phyloP scores from a whole-genome alignment of 345 rosid species.

The Populus euphratica region DNA sequence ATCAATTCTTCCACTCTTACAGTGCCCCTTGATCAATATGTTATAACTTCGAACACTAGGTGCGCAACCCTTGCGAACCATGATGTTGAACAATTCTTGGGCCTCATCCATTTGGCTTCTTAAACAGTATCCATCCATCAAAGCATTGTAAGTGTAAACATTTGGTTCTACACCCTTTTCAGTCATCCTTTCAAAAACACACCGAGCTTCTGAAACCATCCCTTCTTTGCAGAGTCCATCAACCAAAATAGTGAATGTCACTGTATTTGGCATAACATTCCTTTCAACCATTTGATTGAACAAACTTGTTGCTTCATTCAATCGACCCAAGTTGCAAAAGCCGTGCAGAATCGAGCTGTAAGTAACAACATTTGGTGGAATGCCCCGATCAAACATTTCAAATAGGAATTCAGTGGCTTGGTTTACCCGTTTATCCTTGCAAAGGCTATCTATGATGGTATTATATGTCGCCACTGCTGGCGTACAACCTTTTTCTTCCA shows the following conservation, averaged over 20 bases:
- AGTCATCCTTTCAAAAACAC: neutral
- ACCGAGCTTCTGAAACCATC: neutral
- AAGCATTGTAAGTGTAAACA: neutral
- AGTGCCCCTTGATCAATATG: neutral
- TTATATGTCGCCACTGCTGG: neutral
- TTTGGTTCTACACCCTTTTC: neutral
- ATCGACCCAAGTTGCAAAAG: neutral
- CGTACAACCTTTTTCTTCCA: neutral
- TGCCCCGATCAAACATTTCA: neutral
- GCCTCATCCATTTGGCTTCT: neutral
- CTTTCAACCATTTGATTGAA: neutral
- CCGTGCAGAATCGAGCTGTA: neutral
- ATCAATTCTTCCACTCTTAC: neutral
- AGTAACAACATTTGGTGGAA: neutral
- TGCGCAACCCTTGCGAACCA: neutral
- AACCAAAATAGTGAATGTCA: neutral
- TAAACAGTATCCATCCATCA: neutral
- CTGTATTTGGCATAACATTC: neutral
- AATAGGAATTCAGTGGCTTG: neutral
- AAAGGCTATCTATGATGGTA: neutral
- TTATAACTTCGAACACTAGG: neutral
- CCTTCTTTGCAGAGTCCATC: slow-evolving; percentile 12
- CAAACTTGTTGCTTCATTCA: neutral
- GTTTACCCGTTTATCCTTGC: neutral
- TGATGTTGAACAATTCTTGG: neutral